Conservation (phyloP, 2,329 filamentous ascomycete species). For the Ploettnerulaceae sp. region DNA sequence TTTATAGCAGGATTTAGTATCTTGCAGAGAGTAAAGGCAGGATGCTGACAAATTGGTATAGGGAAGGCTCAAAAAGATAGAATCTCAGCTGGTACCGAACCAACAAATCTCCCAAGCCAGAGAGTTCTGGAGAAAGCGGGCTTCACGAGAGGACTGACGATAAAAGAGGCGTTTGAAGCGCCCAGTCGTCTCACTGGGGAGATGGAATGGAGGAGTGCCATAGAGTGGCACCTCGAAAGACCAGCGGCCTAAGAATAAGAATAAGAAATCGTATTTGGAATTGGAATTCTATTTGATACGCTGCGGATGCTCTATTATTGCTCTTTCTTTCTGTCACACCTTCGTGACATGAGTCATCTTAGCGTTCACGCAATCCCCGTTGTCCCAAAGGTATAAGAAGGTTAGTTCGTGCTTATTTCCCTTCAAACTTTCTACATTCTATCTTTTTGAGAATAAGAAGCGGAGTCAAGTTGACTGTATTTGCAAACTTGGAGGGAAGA, state of each 20-base stretch:
- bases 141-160: slow-evolving; percentile 6
- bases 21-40: too few relatives aligned
- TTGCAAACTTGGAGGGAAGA: slow-evolving; percentile 16
- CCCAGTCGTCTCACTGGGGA: slow-evolving; percentile 2
- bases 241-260: slow-evolving; percentile 5
- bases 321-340: background rate
- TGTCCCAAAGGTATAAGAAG: too few relatives aligned
- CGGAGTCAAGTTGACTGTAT: slow-evolving; percentile 17
- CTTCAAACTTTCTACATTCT: background rate
- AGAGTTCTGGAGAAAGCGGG: slow-evolving; percentile 16
- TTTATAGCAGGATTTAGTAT: too few relatives aligned
- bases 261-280: too few relatives aligned
- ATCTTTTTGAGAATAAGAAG: too few relatives aligned
- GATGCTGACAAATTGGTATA: background rate
- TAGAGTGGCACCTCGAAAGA: slow-evolving; percentile 8
- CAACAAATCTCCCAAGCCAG: slow-evolving; percentile 10
- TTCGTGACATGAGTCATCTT: too few relatives aligned
- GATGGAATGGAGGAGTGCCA: slow-evolving; percentile 2
- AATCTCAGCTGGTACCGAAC: slow-evolving; percentile 8
- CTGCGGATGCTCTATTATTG: too few relatives aligned
- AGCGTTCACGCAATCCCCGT: too few relatives aligned
- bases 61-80: slow-evolving; percentile 9
- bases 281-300: too few relatives aligned
- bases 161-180: slow-evolving; percentile 8
- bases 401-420: background rate